Base-by-base conservation (phyloP, 2,329 filamentous ascomycete genomes). In the Coleophoma eucalyptorum region DNA sequence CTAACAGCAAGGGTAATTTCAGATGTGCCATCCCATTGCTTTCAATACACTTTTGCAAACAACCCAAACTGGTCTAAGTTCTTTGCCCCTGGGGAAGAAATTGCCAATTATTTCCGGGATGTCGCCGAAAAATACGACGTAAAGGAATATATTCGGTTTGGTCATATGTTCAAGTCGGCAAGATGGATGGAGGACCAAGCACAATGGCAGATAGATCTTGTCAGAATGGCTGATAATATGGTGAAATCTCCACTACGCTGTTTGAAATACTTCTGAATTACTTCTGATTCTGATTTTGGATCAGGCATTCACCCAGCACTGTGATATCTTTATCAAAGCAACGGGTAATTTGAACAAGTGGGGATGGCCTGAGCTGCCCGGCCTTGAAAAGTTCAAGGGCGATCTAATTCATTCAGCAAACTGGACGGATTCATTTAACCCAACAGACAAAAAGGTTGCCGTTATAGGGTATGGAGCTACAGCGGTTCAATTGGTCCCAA, bases 381-480 rank as follows among this genome's bases (percentile, higher is more conserved):
- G 80, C 0, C 52, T 77, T 0, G 56, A 72, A 2, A 67, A 66
- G 16, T 86, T 81, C 65, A 63, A 71, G 45, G 81, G 81, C 5
- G 62, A 65, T 7, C 63, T 82, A 4, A 69, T 82, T 42, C 81
- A 84, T 58, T 77, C 77, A 0, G 75, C 81, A 1, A 69, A 72
- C 34, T 85, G 79, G 79, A 72, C 78, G 1, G 63, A 75, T 3
- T 69, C 72, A n/a, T 65, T 78, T 8, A 69, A 77, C n/a, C 63
- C 80, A 5, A 60, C 59, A 1, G 72, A 65, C 26, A 78, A 79
- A 53, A 65, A 67, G 10, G 75, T 80, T 21, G 72, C 73, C 6
- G 60, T 83, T 15, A 75, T 83, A 43, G 80, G 79, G n/a, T 80
- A 68, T 43, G 80, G 79, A 2, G 77, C 77, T 43, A 78, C 77